Evolutionary conservation across 345 rosid species (phyloP), one percentile per base, ranked within the genome.

Genomic region (Excoecaria cochinchinensis): DNA sequence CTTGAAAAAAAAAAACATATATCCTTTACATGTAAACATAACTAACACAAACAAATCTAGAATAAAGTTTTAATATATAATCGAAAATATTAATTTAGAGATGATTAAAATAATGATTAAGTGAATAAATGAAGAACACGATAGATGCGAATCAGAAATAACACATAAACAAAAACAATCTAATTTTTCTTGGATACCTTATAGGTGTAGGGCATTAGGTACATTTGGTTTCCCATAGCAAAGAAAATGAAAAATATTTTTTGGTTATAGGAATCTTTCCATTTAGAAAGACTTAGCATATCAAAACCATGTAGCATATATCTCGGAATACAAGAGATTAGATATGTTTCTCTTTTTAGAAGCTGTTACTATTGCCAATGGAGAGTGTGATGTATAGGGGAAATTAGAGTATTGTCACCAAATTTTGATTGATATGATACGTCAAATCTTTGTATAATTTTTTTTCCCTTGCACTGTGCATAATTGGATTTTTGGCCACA

Each of bases 181-280:
- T 69, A 38, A 58, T 71, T 36, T 67, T 40, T 57, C 66, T 76
- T 48, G 79, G 69, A 60, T 69, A 61, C 74, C 79, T 42, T 65
- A 12, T 22, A 6, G 62, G 40, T 17, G 39, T 50, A 13, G 58
- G 40, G 39, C 48, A 62, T 62, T 42, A 44, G 46, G 67, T 25
- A 47, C 39, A 59, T 15, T 72, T 62, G 70, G n/a, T 42, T 57
- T 55, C 36, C 31, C 63, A 42, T 11, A 6, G 65, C 64, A n/a
- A 69, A 31, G 44, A 51, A 69, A 71, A 71, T 12, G 9, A 14
- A 59, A 40, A 44, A 58, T 11, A 13, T 46, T 44, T 52, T 53
- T 17, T 7, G 36, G 50, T 42, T 3, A 46, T 5, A 24, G 75
- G 75, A 72, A 72, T 59, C 75, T 44, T 72, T 72, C 67, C 21